These are phyloP conservation scores for Emericellopsis terricola DNA, from an alignment of 495 filamentous ascomycete species.

Conservation along the genomic window DNA sequence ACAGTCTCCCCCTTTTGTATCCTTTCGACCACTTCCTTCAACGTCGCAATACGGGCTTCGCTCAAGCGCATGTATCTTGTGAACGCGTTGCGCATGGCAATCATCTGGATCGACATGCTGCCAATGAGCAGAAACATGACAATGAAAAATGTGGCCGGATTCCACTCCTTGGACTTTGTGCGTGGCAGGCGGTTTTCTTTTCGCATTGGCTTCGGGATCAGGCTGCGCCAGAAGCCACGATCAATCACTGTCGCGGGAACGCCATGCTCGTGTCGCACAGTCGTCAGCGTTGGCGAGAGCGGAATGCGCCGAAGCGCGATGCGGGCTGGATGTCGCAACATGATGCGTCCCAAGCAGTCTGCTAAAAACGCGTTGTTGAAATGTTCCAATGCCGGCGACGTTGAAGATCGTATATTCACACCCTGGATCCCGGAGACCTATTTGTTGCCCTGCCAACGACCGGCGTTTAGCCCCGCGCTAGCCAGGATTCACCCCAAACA, in stretches of 20 bases:
- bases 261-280: constrained; percentile 7
- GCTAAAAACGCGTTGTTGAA: too few species aligned
- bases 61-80: constrained; percentile 50
- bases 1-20: constrained; percentile 76
- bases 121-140: constrained; percentile 81
- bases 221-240: constrained; percentile 48
- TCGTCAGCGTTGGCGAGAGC: neutral
- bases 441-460: constrained; percentile 3
- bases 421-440: too few species aligned
- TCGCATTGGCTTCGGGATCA: constrained; percentile 37
- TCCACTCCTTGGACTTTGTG: constrained; percentile 45
- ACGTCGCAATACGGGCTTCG: constrained; percentile 56
- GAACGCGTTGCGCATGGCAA: constrained; percentile 60
- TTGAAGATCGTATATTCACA: too few species aligned
- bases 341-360: too few species aligned
- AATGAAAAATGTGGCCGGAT: constrained; percentile 86
- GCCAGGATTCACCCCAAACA: neutral
- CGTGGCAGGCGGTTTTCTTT: constrained; percentile 5
- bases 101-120: constrained; percentile 84
- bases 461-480: constrained; percentile 2
- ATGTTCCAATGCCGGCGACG: too few species aligned
- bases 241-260: constrained; percentile 38
- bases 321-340: too few species aligned
- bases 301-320: too few species aligned
- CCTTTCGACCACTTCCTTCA: constrained; percentile 69